phyloP scores from a whole-genome alignment of 2,329 filamentous ascomycete species.

The Penicillium sp. region DNA sequence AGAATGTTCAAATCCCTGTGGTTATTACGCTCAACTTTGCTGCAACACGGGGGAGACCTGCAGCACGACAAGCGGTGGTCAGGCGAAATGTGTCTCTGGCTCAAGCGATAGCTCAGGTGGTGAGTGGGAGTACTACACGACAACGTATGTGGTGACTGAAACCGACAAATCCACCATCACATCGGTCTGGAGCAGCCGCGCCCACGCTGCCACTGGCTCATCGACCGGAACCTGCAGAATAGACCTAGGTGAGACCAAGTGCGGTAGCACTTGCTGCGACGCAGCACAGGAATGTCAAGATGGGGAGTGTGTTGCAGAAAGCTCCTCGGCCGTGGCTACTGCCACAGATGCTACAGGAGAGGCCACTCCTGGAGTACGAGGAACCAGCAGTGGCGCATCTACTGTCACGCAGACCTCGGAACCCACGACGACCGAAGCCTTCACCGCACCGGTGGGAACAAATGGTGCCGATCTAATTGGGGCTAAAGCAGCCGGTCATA shows the following conservation, averaged over 20 bases:
- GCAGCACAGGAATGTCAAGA: slow-evolving; percentile 49
- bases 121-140: slow-evolving; percentile 61
- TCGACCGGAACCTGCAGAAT: slow-evolving; percentile 50
- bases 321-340: slow-evolving; percentile 44
- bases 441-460: slow-evolving; percentile 51
- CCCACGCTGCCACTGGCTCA: slow-evolving; percentile 27
- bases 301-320: slow-evolving; percentile 46
- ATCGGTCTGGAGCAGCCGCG: slow-evolving; percentile 55
- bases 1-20: slow-evolving; percentile 55
- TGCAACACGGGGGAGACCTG: slow-evolving; percentile 52
- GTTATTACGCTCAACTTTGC: slow-evolving; percentile 57
- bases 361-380: slow-evolving; percentile 46
- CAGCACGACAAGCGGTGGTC: slow-evolving; percentile 52
- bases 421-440: slow-evolving; percentile 49
- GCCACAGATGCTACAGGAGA: slow-evolving; percentile 29
- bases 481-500: slow-evolving; percentile 30
- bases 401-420: slow-evolving; percentile 49
- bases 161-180: slow-evolving; percentile 60
- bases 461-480: slow-evolving; percentile 44
- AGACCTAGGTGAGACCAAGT: slow-evolving; percentile 48
- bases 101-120: slow-evolving; percentile 16
- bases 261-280: slow-evolving; percentile 51
- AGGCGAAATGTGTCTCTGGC: slow-evolving; percentile 40
- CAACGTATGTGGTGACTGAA: slow-evolving; percentile 57
- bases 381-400: slow-evolving; percentile 47